phyloP scores from a whole-genome alignment of 257 asterid genomes.

The Paraleonurus japonicus region DNA sequence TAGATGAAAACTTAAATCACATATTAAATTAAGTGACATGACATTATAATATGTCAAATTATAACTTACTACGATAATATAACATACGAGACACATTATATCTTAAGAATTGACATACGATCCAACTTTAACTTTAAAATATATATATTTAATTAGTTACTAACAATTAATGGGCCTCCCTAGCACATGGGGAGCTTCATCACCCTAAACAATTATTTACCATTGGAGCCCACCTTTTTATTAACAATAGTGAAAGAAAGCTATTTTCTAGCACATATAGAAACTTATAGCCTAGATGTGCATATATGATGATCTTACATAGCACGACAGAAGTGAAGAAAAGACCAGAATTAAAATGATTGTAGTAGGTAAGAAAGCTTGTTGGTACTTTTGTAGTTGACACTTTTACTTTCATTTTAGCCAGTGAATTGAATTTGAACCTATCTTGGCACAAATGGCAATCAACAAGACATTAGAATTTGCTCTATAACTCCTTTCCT shows the following conservation, averaged over 20 bases:
- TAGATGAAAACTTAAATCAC: background rate
- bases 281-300: background rate
- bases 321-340: background rate
- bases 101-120: constrained; percentile 9
- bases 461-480: background rate
- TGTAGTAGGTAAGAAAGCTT: constrained; percentile 20
- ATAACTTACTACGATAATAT: background rate
- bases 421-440: background rate
- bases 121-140: background rate
- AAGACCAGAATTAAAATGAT: constrained; percentile 12
- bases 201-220: constrained; percentile 16
- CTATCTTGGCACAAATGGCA: background rate
- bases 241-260: background rate
- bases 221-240: constrained; percentile 2
- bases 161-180: constrained; percentile 21
- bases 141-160: background rate
- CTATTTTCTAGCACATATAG: background rate
- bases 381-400: constrained; percentile 13
- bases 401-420: constrained; percentile 19
- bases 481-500: background rate
- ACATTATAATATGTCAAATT: background rate
- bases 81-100: background rate
- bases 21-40: background rate
- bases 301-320: background rate
- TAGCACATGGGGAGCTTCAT: constrained; percentile 19